Evolutionary conservation across 192 early-diverging fungal genomes (phyloP), one percentile per base, ranked within the genome.

Genomic region (Backusella westeae): DNA sequence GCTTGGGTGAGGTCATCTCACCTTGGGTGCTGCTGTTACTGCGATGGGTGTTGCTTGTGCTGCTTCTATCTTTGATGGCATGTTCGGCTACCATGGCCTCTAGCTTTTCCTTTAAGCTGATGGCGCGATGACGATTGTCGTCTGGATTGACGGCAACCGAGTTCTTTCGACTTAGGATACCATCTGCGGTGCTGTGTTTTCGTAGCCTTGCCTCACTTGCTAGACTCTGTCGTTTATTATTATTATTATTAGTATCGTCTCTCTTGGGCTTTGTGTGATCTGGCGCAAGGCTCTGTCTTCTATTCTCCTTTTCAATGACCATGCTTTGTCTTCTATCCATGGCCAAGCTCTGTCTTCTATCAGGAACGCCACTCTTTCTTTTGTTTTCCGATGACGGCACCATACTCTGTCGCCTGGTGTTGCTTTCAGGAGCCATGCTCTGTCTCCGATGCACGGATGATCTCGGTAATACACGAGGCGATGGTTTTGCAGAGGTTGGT

Each of bases 51-150:
- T 63, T 63, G 12, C 56, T 63, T 10, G 21, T 56, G 34, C 10
- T 65, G n/a, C 29, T 34, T 32, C 15, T 21, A 15, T 63, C 72
- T 15, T 56, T 52, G 10, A 23, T 67, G 21, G 73, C 63, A 72
- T 77, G 76, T 14, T 77, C 69, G 1, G 76, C 76, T 6, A 77
- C 76, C 76, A 77, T 77, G 9, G 68, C 76, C 34, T 72, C 49
- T 10, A 77, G 38, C 63, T 72, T 71, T 34, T 77, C 76, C 32
- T 77, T 70, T 17, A 77, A 21, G 34, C 76, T 77, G 6, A 77
- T 63, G 56, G 56, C 56, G 1, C 56, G 32, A 29, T 70, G 26
- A 17, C 73, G 73, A 44, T 6, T 38, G 38, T 42, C 39, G 12
- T 75, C 74, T 29, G 38, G 26, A 7, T 23, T 34, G 2, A 38